Evolutionary conservation across 441 rosid genomes (phyloP).

Genomic region (Bruguiera hainesii): DNA sequence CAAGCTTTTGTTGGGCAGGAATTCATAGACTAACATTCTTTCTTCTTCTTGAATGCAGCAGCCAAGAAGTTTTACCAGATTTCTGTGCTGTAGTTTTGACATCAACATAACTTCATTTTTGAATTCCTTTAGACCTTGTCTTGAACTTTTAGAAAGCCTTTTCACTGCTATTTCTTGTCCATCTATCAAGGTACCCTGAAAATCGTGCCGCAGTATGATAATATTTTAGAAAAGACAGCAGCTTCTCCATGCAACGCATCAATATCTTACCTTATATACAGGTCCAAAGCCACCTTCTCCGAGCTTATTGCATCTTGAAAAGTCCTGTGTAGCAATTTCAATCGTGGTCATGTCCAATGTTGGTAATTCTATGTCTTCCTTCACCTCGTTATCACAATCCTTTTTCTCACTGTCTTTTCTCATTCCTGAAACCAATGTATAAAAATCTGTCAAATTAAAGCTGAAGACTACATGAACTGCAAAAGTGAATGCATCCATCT

Average conservation of each 20-base stretch:
- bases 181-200: constrained; percentile 33
- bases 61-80: constrained; percentile 42
- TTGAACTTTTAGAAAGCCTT: constrained; percentile 27
- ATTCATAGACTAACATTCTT: constrained; percentile 37
- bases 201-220: not conserved
- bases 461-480: too few relatives aligned
- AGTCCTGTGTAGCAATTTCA: constrained; percentile 14
- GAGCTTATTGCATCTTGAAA: constrained; percentile 17
- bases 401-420: too few relatives aligned
- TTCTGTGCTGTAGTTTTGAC: constrained; percentile 39
- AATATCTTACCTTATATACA: constrained; percentile 25
- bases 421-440: not conserved
- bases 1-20: constrained; percentile 34
- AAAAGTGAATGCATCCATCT: too few relatives aligned
- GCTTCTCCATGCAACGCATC: not conserved
- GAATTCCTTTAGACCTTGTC: constrained; percentile 37
- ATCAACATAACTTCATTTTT: constrained; percentile 35
- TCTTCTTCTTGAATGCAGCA: constrained; percentile 40
- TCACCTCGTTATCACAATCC: not conserved
- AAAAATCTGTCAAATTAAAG: not conserved
- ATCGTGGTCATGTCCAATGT: constrained; percentile 8
- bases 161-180: constrained; percentile 45
- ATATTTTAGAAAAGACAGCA: not conserved
- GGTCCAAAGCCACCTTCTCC: constrained; percentile 38
- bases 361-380: constrained; percentile 15